Evolutionary conservation across 2,329 filamentous ascomycete species (phyloP).

Genomic region (Colletotrichum truncatum): DNA sequence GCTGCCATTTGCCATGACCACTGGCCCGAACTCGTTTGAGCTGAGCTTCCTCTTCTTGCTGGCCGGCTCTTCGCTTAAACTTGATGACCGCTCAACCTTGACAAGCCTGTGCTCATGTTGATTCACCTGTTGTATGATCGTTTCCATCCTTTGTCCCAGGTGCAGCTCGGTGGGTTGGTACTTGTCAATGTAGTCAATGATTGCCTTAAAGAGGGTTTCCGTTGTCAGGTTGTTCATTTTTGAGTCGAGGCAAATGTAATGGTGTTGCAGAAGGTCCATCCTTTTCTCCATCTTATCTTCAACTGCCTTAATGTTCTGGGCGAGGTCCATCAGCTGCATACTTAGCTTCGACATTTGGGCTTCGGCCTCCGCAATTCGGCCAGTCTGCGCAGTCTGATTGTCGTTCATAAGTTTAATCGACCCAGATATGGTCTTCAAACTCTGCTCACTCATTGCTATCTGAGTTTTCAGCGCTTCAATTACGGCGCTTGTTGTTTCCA

Average conservation of each 20-base stretch:
- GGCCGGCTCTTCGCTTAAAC: slow-evolving; percentile 1
- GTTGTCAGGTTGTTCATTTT: slow-evolving; percentile 61
- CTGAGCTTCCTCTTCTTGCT: slow-evolving; percentile 16
- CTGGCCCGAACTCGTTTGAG: background rate
- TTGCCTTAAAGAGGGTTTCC: slow-evolving; percentile 48
- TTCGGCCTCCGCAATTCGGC: background rate
- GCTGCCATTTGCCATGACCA: slow-evolving; percentile 9
- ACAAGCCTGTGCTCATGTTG: slow-evolving; percentile 14
- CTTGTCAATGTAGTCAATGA: slow-evolving; percentile 47
- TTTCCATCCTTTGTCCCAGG: slow-evolving; percentile 5
- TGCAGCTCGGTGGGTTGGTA: slow-evolving; percentile 6
- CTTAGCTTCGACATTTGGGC: background rate
- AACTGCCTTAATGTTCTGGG: background rate
- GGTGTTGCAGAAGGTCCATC: slow-evolving; percentile 43
- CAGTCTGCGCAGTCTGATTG: background rate
- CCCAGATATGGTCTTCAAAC: background rate
- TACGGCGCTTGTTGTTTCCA: background rate
- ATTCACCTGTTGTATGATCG: slow-evolving; percentile 6
- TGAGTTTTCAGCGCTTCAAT: slow-evolving; percentile 12
- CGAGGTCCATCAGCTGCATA: background rate
- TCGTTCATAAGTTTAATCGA: background rate
- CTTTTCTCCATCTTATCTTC: slow-evolving; percentile 38
- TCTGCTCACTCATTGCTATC: background rate
- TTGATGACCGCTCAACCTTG: background rate
- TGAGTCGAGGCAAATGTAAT: slow-evolving; percentile 50